phyloP scores from a whole-genome alignment of 345 rosid genomes.

The Eucalyptus cloeziana region DNA sequence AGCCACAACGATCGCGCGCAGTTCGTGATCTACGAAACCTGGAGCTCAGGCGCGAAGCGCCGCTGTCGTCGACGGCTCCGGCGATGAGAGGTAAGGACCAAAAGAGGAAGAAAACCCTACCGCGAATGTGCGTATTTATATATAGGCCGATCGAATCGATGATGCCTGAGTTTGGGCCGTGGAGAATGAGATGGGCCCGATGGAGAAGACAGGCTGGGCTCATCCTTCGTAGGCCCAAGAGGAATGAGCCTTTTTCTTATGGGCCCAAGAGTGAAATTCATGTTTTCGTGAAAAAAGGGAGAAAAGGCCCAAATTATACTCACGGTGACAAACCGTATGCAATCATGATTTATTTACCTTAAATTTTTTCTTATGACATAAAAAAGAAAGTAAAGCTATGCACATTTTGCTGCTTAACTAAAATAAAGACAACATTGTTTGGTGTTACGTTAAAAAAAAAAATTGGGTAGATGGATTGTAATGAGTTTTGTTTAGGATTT shows the following conservation, averaged over 20 bases:
- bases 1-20: neutral
- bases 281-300: neutral
- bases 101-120: fast-evolving
- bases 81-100: neutral
- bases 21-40: neutral
- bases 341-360: no score
- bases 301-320: neutral
- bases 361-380: neutral
- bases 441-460: no score
- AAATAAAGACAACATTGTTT: fast-evolving
- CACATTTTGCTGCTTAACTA: no score
- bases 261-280: neutral
- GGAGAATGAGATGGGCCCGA: neutral
- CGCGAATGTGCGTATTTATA: fast-evolving
- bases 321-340: fast-evolving
- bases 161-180: neutral
- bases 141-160: neutral
- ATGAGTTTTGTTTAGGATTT: neutral
- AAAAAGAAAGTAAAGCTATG: no score
- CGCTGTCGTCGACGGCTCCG: neutral
- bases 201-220: neutral
- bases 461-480: fast-evolving
- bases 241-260: neutral
- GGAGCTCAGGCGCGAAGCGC: neutral
- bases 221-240: neutral